Percentiles rank a stretch among this genome's conserved stretches.
phyloP scores from a whole-genome alignment of 495 filamentous ascomycete genomes.

The Margaritispora aquatica region DNA sequence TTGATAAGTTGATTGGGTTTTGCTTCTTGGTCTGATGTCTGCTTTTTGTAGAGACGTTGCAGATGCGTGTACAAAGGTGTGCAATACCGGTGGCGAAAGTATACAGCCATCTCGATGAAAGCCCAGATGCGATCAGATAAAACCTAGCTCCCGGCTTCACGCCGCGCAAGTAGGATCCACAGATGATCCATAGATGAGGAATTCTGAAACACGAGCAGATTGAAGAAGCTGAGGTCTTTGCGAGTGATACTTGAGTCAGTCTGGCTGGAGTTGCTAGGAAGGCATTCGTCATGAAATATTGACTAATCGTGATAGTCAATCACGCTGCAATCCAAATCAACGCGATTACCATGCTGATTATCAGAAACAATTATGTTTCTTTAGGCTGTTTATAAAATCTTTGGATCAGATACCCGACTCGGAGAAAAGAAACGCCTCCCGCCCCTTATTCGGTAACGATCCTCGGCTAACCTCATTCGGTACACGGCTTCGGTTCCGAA shows the following conservation, averaged over 20 bases:
- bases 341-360: too few species aligned
- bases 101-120: neutral
- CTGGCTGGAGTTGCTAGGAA: too few species aligned
- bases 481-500: neutral
- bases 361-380: too few species aligned
- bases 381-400: too few species aligned
- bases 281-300: too few species aligned
- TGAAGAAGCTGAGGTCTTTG: neutral
- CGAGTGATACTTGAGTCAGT: neutral
- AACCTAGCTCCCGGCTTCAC: neutral
- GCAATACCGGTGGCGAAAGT: neutral
- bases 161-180: neutral
- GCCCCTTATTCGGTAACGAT: neutral
- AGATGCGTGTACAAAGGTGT: neutral
- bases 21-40: neutral
- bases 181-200: neutral
- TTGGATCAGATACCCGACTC: neutral
- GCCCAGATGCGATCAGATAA: too few species aligned
- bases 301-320: too few species aligned
- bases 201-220: neutral
- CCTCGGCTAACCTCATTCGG: too few species aligned
- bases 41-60: neutral
- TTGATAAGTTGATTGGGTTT: neutral
- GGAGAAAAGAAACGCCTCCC: neutral
- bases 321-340: too few species aligned